These are phyloP conservation scores for Sporothrix curviconia DNA, from an alignment of 2,329 filamentous ascomycete genomes.

Conservation along the genomic window DNA sequence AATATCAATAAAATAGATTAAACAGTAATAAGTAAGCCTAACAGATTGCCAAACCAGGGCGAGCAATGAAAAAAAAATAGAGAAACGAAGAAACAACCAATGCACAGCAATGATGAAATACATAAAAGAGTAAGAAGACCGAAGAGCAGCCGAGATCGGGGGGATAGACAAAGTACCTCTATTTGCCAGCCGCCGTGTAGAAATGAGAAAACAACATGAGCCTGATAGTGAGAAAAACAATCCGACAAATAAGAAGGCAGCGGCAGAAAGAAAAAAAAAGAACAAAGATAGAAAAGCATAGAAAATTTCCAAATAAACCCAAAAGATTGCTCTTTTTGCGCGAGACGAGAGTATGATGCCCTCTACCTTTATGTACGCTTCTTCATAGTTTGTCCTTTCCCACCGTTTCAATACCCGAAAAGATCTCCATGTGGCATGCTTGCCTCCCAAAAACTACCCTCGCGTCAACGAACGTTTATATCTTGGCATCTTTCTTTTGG, in stretches of 20 bases:
- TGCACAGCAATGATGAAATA: not conserved
- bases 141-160: not conserved
- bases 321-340: not conserved
- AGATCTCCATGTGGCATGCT: too few relatives aligned
- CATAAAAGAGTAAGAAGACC: not conserved
- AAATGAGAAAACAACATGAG: not conserved
- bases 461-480: too few relatives aligned
- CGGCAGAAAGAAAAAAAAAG: not conserved
- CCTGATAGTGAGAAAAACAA: not conserved
- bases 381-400: not conserved
- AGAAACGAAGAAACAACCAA: not conserved
- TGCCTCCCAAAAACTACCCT: too few relatives aligned
- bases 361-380: not conserved
- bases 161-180: not conserved
- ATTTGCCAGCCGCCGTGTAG: slow-evolving; percentile 1
- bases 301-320: not conserved
- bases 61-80: not conserved
- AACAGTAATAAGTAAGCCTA: not conserved
- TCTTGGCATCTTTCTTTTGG: not conserved
- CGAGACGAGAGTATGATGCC: too few relatives aligned
- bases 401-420: too few relatives aligned
- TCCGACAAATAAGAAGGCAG: not conserved
- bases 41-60: not conserved
- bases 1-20: not conserved
- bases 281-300: not conserved